phyloP scores from a whole-genome alignment of 2,329 filamentous ascomycete species.

The Penicillium thymicola region DNA sequence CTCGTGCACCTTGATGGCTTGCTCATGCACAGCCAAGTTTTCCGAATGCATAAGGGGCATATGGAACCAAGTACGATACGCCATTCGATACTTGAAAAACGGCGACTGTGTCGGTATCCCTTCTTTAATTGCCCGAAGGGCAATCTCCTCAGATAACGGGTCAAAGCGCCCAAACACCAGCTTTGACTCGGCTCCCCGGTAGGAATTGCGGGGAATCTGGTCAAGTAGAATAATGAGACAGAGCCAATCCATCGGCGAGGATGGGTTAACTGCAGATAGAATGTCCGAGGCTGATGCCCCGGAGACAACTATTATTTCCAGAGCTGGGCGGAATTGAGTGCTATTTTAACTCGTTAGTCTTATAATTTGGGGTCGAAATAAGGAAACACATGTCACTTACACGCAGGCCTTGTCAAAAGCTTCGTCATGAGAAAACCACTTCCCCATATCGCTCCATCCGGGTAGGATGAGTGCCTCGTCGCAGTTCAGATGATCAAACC shows the following conservation, averaged over 20 bases:
- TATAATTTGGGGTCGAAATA: background rate
- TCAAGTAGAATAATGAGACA: conserved; percentile 58
- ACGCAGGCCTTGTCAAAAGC: conserved; percentile 20
- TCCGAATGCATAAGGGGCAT: conserved; percentile 58
- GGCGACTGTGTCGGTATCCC: conserved; percentile 26
- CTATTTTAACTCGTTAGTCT: conserved; percentile 6
- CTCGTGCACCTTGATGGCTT: conserved; percentile 15
- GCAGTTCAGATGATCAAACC: conserved; percentile 21
- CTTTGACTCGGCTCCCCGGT: conserved; percentile 48
- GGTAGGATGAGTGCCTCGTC: conserved; percentile 20
- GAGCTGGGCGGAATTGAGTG: conserved; percentile 17
- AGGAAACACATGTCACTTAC: conserved; percentile 7
- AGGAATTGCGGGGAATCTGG: conserved; percentile 62
- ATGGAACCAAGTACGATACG: conserved; percentile 56
- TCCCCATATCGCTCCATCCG: conserved; percentile 15
- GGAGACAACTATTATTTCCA: conserved; percentile 17
- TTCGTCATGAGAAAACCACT: conserved; percentile 19
- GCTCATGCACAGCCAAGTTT: conserved; percentile 18
- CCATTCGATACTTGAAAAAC: conserved; percentile 34
- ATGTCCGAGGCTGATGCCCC: conserved; percentile 15
- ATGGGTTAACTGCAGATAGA: conserved; percentile 14
- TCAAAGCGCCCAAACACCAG: conserved; percentile 58
- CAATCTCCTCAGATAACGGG: conserved; percentile 49
- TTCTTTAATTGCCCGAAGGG: conserved; percentile 35
- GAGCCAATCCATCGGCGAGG: conserved; percentile 33